Base-by-base conservation (phyloP, 441 rosid genomes). In the Aleurites moluccanus region DNA sequence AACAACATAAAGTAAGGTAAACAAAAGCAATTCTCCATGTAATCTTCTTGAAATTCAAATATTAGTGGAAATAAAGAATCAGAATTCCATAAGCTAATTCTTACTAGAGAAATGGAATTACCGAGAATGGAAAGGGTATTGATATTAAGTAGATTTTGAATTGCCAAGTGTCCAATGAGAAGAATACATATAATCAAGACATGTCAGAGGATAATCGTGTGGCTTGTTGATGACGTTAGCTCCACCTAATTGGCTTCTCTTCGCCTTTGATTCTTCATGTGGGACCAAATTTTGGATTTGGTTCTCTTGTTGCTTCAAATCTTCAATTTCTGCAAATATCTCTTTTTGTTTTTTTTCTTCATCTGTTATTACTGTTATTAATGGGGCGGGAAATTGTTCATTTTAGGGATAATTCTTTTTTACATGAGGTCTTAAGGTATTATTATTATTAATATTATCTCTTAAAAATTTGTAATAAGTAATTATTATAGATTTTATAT, bases 181-280 rank as follows among this genome's bases (percentile, higher is more conserved):
- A 10, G 13, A 35, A 45, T 47, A 71, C 76, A 61, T 63, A 49
- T 66, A 72, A n/a, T n/a, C n/a, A n/a, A 61, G 73, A 68, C 52
- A 77, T 70, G 73, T 78, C 64, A 73, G 72, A 64, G 73, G 77
- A 82, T 38, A 79, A 86, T 91, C 88, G 87, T 89, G 90, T 90
- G 96, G 96, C 89, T 85, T 81, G 80, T 80, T 80, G 68, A 66
- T 55, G 81, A 81, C 76, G 77, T 67, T 78, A 59, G 83, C 80
- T 61, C 69, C 83, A 80, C 79, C 81, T 67, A 45, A 47, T 44
- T 67, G 84, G 82, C 77, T 66, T 28, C 72, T 75, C 84, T 42
- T 57, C 33, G 86, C 90, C 92, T 81, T 83, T 82, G 85, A 79
- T 85, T 87, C 73, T 14, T 57, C 20, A 18, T 2, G 87, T 83